These are phyloP conservation scores for Talaromyces sp. DNA, from an alignment of 2,329 filamentous ascomycete genomes.

Conservation along the genomic window DNA sequence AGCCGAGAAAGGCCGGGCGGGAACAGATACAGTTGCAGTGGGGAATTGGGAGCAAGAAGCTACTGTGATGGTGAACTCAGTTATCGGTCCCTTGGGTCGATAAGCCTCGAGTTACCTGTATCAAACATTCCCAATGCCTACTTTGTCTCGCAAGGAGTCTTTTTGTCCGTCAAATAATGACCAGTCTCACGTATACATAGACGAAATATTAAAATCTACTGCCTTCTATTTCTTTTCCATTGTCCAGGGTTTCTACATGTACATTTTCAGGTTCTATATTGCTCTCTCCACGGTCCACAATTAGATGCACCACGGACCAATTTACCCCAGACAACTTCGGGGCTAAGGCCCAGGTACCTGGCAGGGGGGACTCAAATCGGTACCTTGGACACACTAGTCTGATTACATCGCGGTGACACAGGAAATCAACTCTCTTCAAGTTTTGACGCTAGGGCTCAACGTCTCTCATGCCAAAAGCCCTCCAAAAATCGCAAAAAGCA, in stretches of 20 bases:
- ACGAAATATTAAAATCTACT: no score
- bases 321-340: conserved; percentile 10
- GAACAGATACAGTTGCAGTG: conserved; percentile 49
- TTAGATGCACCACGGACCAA: conserved; percentile 7
- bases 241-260: background rate
- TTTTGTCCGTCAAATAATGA: background rate
- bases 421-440: no score
- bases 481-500: background rate
- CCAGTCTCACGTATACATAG: no score
- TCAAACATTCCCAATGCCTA: background rate
- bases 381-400: conserved; percentile 2
- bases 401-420: background rate
- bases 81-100: conserved; percentile 61
- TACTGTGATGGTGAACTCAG: conserved; percentile 89
- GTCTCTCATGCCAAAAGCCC: no score
- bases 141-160: no score
- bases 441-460: no score
- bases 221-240: no score
- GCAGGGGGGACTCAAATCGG: background rate
- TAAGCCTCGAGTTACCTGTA: conserved; percentile 10
- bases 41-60: conserved; percentile 84
- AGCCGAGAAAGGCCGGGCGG: conserved; percentile 48
- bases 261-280: background rate
- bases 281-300: background rate
- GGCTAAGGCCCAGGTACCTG: conserved; percentile 17